Base-by-base conservation (phyloP, 176 grass and related monocot species). In the Phragmites australis region DNA sequence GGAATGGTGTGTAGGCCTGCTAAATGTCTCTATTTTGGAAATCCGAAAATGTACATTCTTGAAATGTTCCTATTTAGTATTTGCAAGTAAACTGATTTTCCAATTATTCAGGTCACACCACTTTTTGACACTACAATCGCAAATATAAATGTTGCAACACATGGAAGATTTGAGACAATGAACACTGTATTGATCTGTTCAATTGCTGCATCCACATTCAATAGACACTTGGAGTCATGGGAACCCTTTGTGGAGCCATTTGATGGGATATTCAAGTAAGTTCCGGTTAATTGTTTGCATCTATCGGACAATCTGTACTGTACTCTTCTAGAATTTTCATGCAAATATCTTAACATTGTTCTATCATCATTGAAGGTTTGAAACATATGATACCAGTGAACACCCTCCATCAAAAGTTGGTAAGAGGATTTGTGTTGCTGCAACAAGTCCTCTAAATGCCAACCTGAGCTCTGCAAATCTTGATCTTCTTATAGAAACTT, bases 231-330 rank as follows among this genome's bases (percentile, higher is more conserved):
- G 76, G 92, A 94, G 89, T 77, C 95, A 85, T 98, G 95, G 95
- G 95, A 98, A 72, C 95, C 95, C 65, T 87, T 98, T 80, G 64
- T 98, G 84, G 95, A 98, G 85, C 95, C 95, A 83, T 98, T 94
- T 89, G 95, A 98, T 91, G 92, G 90, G 18, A 94, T 98, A 87
- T 98, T 98, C 75, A 98, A 98, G 95, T 98, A 92, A 85, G n/a
- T 66, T 66, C 2, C 72, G 39, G 18, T 67, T 68, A 31, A 55
- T 83, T 34, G 9, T 64, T 54, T 87, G 21, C 63, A 53, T 70
- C 15, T 61, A 52, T 32, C 56, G 37, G 40, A 30, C 31, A 62
- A 69, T 23, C 34, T 55, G 17, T 65, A 15, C 39, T 72, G 16
- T 70, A 62, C 32, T 61, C 55, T 47, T 75, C 49, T 54, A 73